These are phyloP conservation scores for Saccharum officinarum DNA, from an alignment of 176 grass and related monocot genomes.

Conservation along the genomic window DNA sequence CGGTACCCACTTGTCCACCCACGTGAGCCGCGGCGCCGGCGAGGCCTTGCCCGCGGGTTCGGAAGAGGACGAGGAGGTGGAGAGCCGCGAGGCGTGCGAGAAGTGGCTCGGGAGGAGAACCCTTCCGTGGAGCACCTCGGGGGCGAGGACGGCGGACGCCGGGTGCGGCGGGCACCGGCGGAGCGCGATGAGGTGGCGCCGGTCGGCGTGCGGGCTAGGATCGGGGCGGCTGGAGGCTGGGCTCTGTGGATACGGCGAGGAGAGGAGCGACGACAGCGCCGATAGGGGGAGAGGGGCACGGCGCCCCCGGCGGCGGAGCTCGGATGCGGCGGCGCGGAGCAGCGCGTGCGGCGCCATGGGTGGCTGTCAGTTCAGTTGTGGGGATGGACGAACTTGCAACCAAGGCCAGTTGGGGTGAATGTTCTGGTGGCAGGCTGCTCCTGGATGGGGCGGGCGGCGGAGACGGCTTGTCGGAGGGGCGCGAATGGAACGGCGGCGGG, in stretches of 20 bases:
- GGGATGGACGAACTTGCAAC: not conserved
- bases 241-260: not conserved
- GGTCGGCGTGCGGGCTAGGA: not conserved
- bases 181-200: slow-evolving; percentile 20
- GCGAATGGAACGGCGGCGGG: not conserved
- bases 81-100: not conserved
- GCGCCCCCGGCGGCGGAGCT: slow-evolving; percentile 22
- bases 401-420: not conserved
- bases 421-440: too few species aligned
- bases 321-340: slow-evolving; percentile 48
- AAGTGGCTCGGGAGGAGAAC: not conserved
- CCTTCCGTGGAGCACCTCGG: not conserved
- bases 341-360: slow-evolving; percentile 40
- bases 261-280: not conserved
- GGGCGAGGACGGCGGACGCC: not conserved
- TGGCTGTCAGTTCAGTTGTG: not conserved
- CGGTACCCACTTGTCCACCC: slow-evolving; percentile 67
- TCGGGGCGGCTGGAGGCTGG: not conserved
- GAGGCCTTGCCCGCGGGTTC: slow-evolving; percentile 14
- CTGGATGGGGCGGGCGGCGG: not conserved
- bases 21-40: slow-evolving; percentile 18
- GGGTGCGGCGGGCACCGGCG: not conserved
- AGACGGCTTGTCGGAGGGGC: not conserved
- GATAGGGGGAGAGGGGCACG: not conserved
- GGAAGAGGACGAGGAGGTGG: slow-evolving; percentile 12